Percentiles rank a stretch among this genome's conserved stretches.
These are phyloP conservation scores for Sechiopsis laciniata DNA, from an alignment of 306 rosid species.

Conservation along the genomic window DNA sequence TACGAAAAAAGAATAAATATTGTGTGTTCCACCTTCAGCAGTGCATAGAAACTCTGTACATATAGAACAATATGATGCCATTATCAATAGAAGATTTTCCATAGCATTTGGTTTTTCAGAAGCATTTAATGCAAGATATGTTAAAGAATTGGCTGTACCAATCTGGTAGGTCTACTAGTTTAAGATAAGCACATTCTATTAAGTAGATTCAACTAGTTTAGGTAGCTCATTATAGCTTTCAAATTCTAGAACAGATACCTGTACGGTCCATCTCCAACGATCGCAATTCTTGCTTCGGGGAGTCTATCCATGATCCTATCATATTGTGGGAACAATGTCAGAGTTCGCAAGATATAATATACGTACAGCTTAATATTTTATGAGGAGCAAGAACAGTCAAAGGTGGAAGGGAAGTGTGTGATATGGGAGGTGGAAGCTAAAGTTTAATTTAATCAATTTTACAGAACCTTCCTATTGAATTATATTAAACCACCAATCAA, in stretches of 20 bases:
- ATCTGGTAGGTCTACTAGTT: neutral
- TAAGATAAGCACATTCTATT: neutral
- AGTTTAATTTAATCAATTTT: neutral
- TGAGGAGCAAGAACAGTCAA: neutral
- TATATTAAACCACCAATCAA: no score
- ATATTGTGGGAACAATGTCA: conserved; percentile 26
- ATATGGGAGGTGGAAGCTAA: neutral
- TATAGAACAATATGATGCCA: neutral
- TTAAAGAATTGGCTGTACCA: neutral
- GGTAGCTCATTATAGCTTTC: neutral
- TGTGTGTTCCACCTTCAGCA: neutral
- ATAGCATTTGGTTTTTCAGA: neutral
- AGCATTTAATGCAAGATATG: neutral
- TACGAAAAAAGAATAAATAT: no score
- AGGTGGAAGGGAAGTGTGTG: neutral
- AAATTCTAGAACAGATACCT: conserved; percentile 41
- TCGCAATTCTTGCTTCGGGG: conserved; percentile 84
- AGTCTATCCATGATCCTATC: conserved; percentile 83
- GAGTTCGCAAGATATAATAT: neutral
- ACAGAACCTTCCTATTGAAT: neutral
- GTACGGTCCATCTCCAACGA: conserved; percentile 92
- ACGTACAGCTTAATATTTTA: neutral
- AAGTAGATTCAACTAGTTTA: neutral
- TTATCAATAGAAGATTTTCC: neutral
- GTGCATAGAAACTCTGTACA: neutral